These are phyloP conservation scores for Flaveria linearis DNA, from an alignment of 129 eudicot species.

Conservation along the genomic window DNA sequence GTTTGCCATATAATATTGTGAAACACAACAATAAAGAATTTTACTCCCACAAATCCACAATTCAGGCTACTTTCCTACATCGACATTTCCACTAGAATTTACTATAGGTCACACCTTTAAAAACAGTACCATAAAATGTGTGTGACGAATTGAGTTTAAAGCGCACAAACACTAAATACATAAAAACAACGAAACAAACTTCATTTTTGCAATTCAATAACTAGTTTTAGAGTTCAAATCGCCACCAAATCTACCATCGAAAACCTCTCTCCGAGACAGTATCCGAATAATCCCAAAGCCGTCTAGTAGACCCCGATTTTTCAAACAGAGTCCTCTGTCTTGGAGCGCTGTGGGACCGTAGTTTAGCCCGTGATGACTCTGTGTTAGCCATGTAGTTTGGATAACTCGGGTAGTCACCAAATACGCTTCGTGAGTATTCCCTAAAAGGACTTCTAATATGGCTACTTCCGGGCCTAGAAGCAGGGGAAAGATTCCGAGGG, in stretches of 20 bases:
- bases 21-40: too few relatives aligned
- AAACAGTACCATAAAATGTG: too few relatives aligned
- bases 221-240: background rate
- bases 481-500: constrained; percentile 49
- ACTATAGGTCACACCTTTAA: too few relatives aligned
- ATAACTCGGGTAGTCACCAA: constrained; percentile 51
- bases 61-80: too few relatives aligned
- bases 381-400: constrained; percentile 88
- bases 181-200: background rate
- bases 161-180: background rate
- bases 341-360: constrained; percentile 84
- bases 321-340: constrained; percentile 61
- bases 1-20: too few relatives aligned
- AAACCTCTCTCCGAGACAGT: constrained; percentile 59
- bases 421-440: constrained; percentile 61
- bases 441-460: constrained; percentile 50
- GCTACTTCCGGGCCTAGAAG: constrained; percentile 64
- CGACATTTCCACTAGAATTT: too few relatives aligned
- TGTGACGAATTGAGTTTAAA: too few relatives aligned
- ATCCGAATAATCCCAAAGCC: constrained; percentile 55
- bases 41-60: too few relatives aligned
- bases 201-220: constrained; percentile 17
- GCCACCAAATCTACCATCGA: constrained; percentile 17
- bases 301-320: constrained; percentile 37
- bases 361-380: constrained; percentile 69